phyloP scores from a whole-genome alignment of 73 alveolate species.

The Breviolum minutum region DNA sequence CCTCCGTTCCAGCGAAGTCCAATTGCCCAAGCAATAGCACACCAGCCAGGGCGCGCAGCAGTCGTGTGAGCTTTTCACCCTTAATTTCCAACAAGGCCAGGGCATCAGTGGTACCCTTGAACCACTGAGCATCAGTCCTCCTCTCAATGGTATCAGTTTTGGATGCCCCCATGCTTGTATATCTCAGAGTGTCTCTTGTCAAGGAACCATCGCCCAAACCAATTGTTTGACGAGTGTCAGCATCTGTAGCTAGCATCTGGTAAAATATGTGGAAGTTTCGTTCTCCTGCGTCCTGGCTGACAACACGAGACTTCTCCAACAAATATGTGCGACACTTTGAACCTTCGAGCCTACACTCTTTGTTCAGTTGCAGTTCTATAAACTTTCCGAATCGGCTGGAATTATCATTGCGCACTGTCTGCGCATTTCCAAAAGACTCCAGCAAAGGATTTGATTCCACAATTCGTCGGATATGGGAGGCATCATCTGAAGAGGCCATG shows the following conservation, averaged over 20 bases:
- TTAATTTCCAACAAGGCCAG: conserved; percentile 61
- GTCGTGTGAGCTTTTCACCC: conserved; percentile 38
- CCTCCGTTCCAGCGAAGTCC: conserved; percentile 18
- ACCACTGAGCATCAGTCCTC: conserved; percentile 72
- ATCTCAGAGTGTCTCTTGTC: conserved; percentile 61
- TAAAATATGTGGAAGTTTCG: conserved; percentile 97
- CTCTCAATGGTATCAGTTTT: conserved; percentile 91
- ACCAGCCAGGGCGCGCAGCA: conserved; percentile 64
- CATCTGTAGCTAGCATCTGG: conserved; percentile 96
- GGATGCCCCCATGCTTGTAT: conserved; percentile 82
- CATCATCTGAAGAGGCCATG: conserved; percentile 79
- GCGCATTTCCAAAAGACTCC: conserved; percentile 97
- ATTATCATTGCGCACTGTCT: conserved; percentile 97
- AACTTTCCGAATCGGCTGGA: conserved; percentile 97
- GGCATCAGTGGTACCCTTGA: conserved; percentile 74
- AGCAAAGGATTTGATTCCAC: conserved; percentile 97
- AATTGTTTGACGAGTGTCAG: conserved; percentile 75
- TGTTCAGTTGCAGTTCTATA: conserved; percentile 95
- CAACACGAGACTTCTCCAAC: conserved; percentile 97
- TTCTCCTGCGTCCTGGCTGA: conserved; percentile 95
- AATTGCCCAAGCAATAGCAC: conserved; percentile 81
- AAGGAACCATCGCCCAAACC: conserved; percentile 30
- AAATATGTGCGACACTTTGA: conserved; percentile 96
- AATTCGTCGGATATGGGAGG: conserved; percentile 95
- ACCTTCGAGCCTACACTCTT: conserved; percentile 69